phyloP scores from a whole-genome alignment of 2,329 filamentous ascomycete species.

The Nothopassalora personata region DNA sequence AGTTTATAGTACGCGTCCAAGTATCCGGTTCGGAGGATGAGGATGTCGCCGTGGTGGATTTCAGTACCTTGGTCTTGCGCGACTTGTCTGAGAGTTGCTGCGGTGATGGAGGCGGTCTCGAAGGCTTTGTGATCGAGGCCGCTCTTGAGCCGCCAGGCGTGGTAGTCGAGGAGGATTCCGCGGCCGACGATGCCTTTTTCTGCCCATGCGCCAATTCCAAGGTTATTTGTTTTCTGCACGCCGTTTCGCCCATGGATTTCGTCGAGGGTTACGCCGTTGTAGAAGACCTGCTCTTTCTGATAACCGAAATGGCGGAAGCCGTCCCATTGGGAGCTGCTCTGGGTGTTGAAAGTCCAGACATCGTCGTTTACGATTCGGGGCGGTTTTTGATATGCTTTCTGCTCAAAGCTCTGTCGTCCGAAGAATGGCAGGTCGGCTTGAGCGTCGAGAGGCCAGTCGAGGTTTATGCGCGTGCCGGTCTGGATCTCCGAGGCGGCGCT shows the following conservation, averaged over 20 bases:
- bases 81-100: constrained; percentile 41
- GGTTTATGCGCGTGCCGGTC: constrained; percentile 52
- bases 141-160: constrained; percentile 43
- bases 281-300: constrained; percentile 39
- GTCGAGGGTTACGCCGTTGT: constrained; percentile 37
- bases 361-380: constrained; percentile 56
- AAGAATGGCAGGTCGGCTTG: constrained; percentile 52
- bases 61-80: constrained; percentile 45
- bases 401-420: constrained; percentile 51
- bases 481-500: constrained; percentile 48
- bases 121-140: constrained; percentile 34
- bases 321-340: constrained; percentile 40
- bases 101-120: constrained; percentile 31
- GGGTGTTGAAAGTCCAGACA: constrained; percentile 42
- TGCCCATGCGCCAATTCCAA: constrained; percentile 46
- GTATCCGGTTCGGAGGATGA: constrained; percentile 49
- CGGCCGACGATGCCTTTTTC: constrained; percentile 53
- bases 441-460: constrained; percentile 57
- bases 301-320: constrained; percentile 50
- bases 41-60: constrained; percentile 53
- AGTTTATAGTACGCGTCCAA: constrained; percentile 39
- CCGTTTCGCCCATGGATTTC: constrained; percentile 35
- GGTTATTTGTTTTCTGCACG: constrained; percentile 34
- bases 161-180: constrained; percentile 52
- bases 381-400: constrained; percentile 49